Conservation (phyloP, 1,139 yeast genomes). For the Debaryomycetaceae sp. region DNA sequence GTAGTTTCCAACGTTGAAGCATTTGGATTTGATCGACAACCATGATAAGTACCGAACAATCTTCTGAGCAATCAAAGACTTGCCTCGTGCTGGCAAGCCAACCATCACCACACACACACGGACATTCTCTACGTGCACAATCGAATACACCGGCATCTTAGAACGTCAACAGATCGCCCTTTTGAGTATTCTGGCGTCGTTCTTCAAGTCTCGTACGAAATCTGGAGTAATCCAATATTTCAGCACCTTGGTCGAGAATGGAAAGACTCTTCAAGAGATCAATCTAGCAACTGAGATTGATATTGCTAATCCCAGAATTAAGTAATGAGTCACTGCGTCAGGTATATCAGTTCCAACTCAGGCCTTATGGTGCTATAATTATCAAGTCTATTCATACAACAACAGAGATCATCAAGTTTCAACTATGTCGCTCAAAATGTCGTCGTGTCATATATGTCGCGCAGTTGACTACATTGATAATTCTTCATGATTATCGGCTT, state of each 20-base stretch:
- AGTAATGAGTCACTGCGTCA: not conserved
- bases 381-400: not conserved
- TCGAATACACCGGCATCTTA: constrained; percentile 68
- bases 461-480: no score
- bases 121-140: constrained; percentile 67
- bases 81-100: constrained; percentile 70
- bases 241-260: not conserved
- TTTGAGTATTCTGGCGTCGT: no score
- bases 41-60: constrained; percentile 87
- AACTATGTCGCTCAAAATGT: not conserved
- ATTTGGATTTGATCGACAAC: constrained; percentile 83
- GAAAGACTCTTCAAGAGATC: no score
- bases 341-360: not conserved
- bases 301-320: not conserved
- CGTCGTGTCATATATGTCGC: not conserved
- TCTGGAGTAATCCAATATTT: not conserved
- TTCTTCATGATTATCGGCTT: no score
- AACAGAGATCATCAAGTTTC: not conserved
- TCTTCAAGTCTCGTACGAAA: not conserved
- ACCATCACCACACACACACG: constrained; percentile 77
- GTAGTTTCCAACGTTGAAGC: constrained; percentile 87
- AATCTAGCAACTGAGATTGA: not conserved
- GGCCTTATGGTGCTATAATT: not conserved
- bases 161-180: no score
- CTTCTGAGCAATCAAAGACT: constrained; percentile 76